Evolutionary conservation across 2,329 filamentous ascomycete species (phyloP).

Genomic region (Fusarium tanahbumbuense): DNA sequence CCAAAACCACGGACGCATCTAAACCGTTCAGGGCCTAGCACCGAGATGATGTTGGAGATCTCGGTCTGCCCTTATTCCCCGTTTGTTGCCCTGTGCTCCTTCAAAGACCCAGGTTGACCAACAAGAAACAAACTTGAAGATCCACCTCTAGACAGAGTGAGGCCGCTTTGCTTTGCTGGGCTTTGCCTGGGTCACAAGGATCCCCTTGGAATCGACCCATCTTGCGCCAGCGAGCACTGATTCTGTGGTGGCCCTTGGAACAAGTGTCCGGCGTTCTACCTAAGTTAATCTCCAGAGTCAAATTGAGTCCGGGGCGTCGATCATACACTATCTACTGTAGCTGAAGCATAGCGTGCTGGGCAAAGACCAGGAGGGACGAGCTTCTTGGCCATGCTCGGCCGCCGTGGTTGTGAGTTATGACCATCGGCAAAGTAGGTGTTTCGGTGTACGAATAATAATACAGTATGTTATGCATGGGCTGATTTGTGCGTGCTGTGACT

Average conservation of each 20-base stretch:
- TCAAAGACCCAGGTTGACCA: slow-evolving; percentile 20
- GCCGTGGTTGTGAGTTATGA: neutral
- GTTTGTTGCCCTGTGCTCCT: slow-evolving; percentile 17
- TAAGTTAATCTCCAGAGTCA: slow-evolving; percentile 34
- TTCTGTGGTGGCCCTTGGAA: slow-evolving; percentile 41
- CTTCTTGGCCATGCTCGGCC: slow-evolving; percentile 5
- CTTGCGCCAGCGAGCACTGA: slow-evolving; percentile 41
- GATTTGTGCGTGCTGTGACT: slow-evolving; percentile 19
- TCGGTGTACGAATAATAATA: slow-evolving; percentile 20
- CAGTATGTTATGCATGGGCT: slow-evolving; percentile 46
- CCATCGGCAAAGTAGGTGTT: slow-evolving; percentile 13
- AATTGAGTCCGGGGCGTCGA: slow-evolving; percentile 44
- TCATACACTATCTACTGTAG: slow-evolving; percentile 45
- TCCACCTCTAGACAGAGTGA: slow-evolving; percentile 39
- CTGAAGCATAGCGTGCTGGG: slow-evolving; percentile 41
- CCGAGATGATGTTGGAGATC: slow-evolving; percentile 36
- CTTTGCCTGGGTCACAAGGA: slow-evolving; percentile 24
- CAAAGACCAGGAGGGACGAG: slow-evolving; percentile 28
- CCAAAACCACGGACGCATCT: slow-evolving; percentile 38
- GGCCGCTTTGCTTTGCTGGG: slow-evolving; percentile 27
- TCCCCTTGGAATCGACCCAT: slow-evolving; percentile 37
- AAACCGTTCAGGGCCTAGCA: slow-evolving; percentile 26
- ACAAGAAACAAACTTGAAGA: slow-evolving; percentile 31
- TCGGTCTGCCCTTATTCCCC: slow-evolving; percentile 21
- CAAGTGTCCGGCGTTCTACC: slow-evolving; percentile 3